Conservation (phyloP, 2,329 filamentous ascomycete species). For the Sarocladium oryzae region DNA sequence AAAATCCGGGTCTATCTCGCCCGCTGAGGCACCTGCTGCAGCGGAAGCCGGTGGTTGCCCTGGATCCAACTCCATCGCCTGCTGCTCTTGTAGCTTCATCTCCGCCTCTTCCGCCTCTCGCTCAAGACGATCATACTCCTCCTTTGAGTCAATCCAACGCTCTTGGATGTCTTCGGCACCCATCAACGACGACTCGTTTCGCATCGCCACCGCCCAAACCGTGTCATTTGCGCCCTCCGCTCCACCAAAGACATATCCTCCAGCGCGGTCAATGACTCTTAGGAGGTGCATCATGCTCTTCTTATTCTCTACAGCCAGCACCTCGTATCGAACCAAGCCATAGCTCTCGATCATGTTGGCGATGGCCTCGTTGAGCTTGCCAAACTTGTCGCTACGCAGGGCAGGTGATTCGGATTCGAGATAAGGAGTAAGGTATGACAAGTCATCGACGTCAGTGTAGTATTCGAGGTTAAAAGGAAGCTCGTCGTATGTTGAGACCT, state of each 20-base stretch:
- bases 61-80: conserved; percentile 30
- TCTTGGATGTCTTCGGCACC: conserved; percentile 90
- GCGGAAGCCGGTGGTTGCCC: conserved; percentile 13
- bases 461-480: conserved; percentile 94
- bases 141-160: conserved; percentile 87
- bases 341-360: conserved; percentile 84
- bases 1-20: conserved; percentile 38
- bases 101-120: conserved; percentile 69
- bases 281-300: conserved; percentile 92
- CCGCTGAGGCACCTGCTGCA: conserved; percentile 15
- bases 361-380: conserved; percentile 78
- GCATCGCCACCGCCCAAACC: conserved; percentile 95
- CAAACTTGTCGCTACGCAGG: conserved; percentile 68
- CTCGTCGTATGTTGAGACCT: conserved; percentile 74
- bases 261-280: conserved; percentile 81
- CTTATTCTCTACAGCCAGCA: conserved; percentile 92
- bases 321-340: conserved; percentile 84
- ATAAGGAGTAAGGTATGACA: conserved; percentile 74
- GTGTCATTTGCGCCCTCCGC: conserved; percentile 91
- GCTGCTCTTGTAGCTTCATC: conserved; percentile 40
- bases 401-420: conserved; percentile 73
- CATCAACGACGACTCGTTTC: conserved; percentile 65
- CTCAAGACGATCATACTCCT: conserved; percentile 79
- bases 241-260: conserved; percentile 86
- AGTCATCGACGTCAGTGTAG: conserved; percentile 94